Evolutionary conservation across 1,284 basidiomycete species (phyloP), one percentile per base, ranked within the genome.

Genomic region (Tylopilus sp.): DNA sequence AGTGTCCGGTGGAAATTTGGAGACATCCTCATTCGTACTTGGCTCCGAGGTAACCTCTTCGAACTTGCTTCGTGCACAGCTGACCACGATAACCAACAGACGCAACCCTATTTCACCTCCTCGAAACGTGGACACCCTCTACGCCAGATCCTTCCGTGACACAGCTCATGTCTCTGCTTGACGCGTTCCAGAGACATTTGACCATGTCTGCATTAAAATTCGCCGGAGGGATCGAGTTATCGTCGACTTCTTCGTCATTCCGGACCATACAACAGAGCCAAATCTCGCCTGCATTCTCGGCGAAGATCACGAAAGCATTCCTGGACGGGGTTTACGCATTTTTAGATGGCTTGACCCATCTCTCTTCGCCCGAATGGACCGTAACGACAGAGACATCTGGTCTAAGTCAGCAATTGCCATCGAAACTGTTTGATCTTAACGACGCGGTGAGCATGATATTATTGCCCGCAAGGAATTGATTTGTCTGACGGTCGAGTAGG

Each of bases 1-100:
- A 92, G 85, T 54, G 79, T 84, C 13, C 80, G 90, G 56, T 97
- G 94, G 90, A 81, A 84, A 56, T 94, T 98, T 66, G 83, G 84
- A 43, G 91, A 96, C 61, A 79, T 89, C 26, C 76, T 98, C 16
- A 81, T 87, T 41, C 74, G 76, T 18, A 75, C 81, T 10, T 99
- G 97, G 97, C 66, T 89, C 37, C 77, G 86, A 72, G 93, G 92
- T 90, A 55, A 28, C 76, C 30, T 2, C 11, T 38, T 34, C 31
- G 10, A 19, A 46, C 11, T 26, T 35, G 41, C 18, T 39, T 51
- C 5, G 23, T 13, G 31, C 26, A 36, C 40, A 19, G 26, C 44
- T 56, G 26, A 49, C 34, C 39, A 44, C 44, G 54, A 18, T 54
- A 40, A n/a, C 10, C 35, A 42, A n/a, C 58, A 96, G 96, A 99